Evolutionary conservation across 2,329 filamentous ascomycete species (phyloP).

Genomic region (Penicillium hordei): DNA sequence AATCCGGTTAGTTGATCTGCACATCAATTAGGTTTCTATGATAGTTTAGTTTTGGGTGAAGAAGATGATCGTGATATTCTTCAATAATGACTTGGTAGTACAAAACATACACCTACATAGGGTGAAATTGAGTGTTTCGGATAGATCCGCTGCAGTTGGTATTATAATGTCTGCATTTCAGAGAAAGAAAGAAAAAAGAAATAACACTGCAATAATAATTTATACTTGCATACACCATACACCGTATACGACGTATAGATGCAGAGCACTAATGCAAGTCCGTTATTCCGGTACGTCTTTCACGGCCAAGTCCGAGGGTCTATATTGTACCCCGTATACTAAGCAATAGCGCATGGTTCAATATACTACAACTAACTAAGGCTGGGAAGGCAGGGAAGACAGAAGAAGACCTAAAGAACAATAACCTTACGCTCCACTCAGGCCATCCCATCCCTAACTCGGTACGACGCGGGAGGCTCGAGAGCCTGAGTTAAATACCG

Average conservation of each 20-base stretch:
- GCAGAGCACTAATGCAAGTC: conserved; percentile 1
- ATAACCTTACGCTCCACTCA: conserved; percentile 15
- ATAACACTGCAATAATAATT: not conserved
- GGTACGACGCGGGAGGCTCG: conserved; percentile 14
- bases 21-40: not conserved
- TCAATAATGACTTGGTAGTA: not conserved
- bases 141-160: conserved; percentile 13
- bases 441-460: not conserved
- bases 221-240: not conserved
- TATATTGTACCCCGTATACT: not conserved
- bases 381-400: conserved; percentile 5
- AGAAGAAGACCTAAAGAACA: conserved; percentile 13
- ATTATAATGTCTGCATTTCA: not conserved
- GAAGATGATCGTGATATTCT: not conserved
- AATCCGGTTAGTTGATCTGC: not conserved
- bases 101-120: not conserved
- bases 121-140: conserved; percentile 2
- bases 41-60: not conserved
- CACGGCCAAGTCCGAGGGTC: not conserved
- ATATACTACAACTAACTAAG: not conserved
- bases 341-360: not conserved
- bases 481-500: conserved; percentile 16
- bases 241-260: not conserved
- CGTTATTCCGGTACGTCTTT: not conserved
- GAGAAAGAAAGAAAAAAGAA: not conserved